phyloP scores from a whole-genome alignment of 2,329 filamentous ascomycete genomes.

The Trichoderma citrinoviride region DNA sequence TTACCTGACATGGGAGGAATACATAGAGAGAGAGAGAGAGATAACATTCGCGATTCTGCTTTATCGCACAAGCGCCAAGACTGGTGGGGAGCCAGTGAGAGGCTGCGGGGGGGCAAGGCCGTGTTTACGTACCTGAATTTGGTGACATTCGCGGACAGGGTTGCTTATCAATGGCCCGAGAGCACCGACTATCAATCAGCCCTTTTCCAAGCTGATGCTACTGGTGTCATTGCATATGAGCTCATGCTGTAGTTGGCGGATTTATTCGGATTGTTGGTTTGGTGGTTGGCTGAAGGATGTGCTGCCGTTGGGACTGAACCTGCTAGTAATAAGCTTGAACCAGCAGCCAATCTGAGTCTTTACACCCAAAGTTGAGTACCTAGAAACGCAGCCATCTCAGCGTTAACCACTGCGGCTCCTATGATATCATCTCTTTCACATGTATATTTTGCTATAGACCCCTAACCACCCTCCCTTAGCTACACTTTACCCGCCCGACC shows the following conservation, averaged over 20 bases:
- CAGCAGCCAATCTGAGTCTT: too few species aligned
- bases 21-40: background rate
- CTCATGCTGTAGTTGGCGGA: too few species aligned
- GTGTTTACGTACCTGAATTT: slow-evolving; percentile 41
- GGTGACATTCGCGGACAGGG: slow-evolving; percentile 26
- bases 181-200: slow-evolving; percentile 1
- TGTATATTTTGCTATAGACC: background rate
- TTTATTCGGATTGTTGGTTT: too few species aligned
- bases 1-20: too few species aligned
- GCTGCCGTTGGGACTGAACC: too few species aligned
- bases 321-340: too few species aligned
- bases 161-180: slow-evolving; percentile 20
- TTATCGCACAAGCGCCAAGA: slow-evolving; percentile 12
- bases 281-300: too few species aligned
- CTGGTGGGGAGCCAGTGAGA: slow-evolving; percentile 20
- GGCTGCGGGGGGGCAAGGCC: slow-evolving; percentile 18
- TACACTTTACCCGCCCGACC: slow-evolving; percentile 62
- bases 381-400: too few species aligned
- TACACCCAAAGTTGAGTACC: too few species aligned
- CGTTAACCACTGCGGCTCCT: background rate
- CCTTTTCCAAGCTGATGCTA: background rate
- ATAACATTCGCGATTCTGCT: slow-evolving; percentile 1
- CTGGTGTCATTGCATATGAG: too few species aligned
- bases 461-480: background rate
- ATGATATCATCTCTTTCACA: background rate